Percentiles rank a stretch among this genome's conserved stretches.
phyloP scores from a whole-genome alignment of 2,329 filamentous ascomycete species.

The Pseudofabraea citricarpa region DNA sequence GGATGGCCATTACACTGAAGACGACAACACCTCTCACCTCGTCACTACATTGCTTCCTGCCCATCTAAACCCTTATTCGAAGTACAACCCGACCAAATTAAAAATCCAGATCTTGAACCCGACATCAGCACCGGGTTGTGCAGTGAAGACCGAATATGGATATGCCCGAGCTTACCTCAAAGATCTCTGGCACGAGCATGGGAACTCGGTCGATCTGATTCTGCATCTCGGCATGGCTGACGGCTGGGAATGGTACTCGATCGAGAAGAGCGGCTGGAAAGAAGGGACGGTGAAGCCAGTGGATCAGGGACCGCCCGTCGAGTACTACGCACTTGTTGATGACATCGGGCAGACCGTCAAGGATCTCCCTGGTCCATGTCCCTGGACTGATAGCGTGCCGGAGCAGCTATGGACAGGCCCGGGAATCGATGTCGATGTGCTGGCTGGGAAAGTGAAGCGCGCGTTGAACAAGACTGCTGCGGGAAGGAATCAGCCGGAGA shows the following conservation, averaged over 20 bases:
- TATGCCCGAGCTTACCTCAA: background rate
- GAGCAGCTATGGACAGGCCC: background rate
- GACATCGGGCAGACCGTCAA: background rate
- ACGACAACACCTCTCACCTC: background rate
- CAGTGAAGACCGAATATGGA: background rate
- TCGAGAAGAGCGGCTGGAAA: background rate
- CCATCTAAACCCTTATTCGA: background rate
- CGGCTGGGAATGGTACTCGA: conserved; percentile 1
- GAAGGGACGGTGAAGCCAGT: conserved; percentile 1
- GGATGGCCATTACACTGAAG: background rate
- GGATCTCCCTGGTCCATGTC: background rate
- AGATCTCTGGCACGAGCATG: conserved; percentile 1
- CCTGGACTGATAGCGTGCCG: background rate
- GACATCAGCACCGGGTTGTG: background rate
- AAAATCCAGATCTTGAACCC: conserved; percentile 1
- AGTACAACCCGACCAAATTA: background rate
- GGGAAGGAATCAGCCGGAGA: background rate
- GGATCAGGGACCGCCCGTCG: background rate
- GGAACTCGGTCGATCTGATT: background rate
- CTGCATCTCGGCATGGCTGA: conserved; percentile 2
- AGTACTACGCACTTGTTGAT: background rate
- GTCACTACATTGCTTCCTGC: background rate
- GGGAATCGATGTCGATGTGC: background rate
- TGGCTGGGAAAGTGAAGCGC: background rate
- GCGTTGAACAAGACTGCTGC: background rate